Base-by-base conservation (phyloP, 768 basidiomycete genomes). In the Lactarius indigo region DNA sequence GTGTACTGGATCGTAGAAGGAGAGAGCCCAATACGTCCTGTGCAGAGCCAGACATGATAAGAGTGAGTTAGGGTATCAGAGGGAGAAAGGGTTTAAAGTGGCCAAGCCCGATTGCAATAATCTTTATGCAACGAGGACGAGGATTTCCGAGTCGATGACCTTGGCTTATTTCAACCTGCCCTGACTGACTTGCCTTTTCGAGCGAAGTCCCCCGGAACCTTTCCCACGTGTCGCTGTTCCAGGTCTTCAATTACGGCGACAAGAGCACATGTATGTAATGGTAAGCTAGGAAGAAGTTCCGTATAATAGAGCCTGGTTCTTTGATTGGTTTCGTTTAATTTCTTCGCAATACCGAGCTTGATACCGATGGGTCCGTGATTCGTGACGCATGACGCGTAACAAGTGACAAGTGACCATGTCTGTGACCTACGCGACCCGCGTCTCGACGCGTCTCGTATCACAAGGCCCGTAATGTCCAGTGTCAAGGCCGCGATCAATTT, bases 1-100 rank as follows among this genome's bases (percentile, higher is more conserved):
- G 70, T 0, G 70, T 71, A 39, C 70, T 71, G 20, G 70, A 70
- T n/a, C 70, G 70, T 15, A 71, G 39, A 54, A 71, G 70, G n/a
- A 69, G 65, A 2, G 68, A 63, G 26, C 65, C 63, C 18, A 71
- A 58, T 61, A 67, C 68, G n/a, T 70, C 70, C 28, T 69, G 63
- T 39, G 35, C 35, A 52, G 54, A 47, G 8, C 31, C 42, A 61
- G 69, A 52, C 69, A 70, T 70, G 60, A 57, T 63, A 26, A 33
- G 26, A 35, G 57, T 31, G 42, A 39, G 66, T 59, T 18, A 54
- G 54, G 20, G 50, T 52, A 42, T 59, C 50, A 30, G 61, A 37
- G 52, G 39, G 39, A 37, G 42, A 15, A 47, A 9, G 50, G 50
- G 12, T 50, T 26, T 52, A 23, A 47, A 52, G 35, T 57, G 60